Evolutionary conservation across 805 yeast species (phyloP), one percentile per base, ranked within the genome.

Genomic region (Lipomyces chichibuensis): DNA sequence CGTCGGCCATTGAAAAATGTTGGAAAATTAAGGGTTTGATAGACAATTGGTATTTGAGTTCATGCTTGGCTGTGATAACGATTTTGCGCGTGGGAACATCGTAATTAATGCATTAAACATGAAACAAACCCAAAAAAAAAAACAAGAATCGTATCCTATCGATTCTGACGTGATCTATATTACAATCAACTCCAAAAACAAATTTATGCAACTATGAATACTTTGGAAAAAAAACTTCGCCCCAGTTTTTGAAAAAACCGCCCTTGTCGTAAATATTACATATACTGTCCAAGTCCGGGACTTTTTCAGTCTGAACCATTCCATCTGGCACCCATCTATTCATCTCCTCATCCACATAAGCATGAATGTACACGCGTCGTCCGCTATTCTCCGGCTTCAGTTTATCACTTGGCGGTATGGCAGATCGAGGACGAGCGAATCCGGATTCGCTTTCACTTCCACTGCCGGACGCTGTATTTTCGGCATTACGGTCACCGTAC

Each of bases 221-320:
- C 32, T 43, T 60, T 54, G 74, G 73, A 55, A 63, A 69, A 23
- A 75, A 72, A 70, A 67, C 75, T 67, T 71, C 75, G 55, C 62
- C 73, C 69, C 65, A 71, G 67, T 75, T 80, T 11, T 52, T 60
- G 65, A 65, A 72, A 64, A 74, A 78, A 63, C 78, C 82, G 11
- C 71, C 71, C 27, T 71, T 63, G 59, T 80, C 80, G 72, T 77
- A 81, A 0, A 82, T 76, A 51, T 78, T 75, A 27, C 79, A 76
- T 6, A 85, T 74, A 6, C 74, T 75, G n/a, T 67, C 72, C 59
- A 74, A 73, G 17, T 63, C 63, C 32, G 62, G 57, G 14, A 80
- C 76, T 17, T 64, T 64, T 33, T 46, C 65, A 2, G 76, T 67
- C n/a, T 59, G 53, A 8, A 75, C 69, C 27, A 64, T 63, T 1